Evolutionary conservation across 2,329 filamentous ascomycete genomes (phyloP).

Genomic region (Fusarium sp.): DNA sequence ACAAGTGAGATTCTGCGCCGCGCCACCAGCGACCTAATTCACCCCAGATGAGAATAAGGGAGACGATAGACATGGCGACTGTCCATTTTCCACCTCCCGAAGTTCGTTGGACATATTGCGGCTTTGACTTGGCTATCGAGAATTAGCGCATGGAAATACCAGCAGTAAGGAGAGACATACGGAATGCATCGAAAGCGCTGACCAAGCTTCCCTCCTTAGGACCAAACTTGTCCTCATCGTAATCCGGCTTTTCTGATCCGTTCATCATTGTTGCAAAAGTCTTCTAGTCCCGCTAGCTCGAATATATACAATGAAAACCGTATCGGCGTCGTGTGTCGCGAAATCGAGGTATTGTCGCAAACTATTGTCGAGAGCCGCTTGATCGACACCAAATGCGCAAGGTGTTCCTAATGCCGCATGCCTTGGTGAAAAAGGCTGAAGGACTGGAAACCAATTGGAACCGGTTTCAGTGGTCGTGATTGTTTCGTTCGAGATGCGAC

Average conservation of each 20-base stretch:
- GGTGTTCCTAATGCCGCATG: constrained; percentile 37
- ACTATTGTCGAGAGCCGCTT: constrained; percentile 17
- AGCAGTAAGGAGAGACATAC: constrained; percentile 62
- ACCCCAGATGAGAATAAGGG: constrained; percentile 77
- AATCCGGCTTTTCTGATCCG: constrained; percentile 73
- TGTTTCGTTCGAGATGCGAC: constrained; percentile 7
- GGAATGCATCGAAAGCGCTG: constrained; percentile 96
- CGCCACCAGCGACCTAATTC: constrained; percentile 87
- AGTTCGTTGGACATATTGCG: constrained; percentile 87
- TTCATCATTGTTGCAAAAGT: constrained; percentile 68
- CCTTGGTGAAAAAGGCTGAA: constrained; percentile 21
- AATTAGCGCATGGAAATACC: constrained; percentile 22
- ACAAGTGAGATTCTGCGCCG: constrained; percentile 87
- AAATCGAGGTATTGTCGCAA: constrained; percentile 24
- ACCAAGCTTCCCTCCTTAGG: constrained; percentile 74
- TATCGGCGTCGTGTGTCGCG: constrained; percentile 10
- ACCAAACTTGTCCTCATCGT: constrained; percentile 84
- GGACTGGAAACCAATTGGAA: constrained; percentile 23
- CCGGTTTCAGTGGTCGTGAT: constrained; percentile 14
- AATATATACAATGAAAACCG: constrained; percentile 17
- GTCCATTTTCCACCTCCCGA: constrained; percentile 95
- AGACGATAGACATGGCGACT: constrained; percentile 80
- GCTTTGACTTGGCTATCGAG: constrained; percentile 88
- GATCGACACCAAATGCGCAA: constrained; percentile 35
- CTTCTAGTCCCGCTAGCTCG: constrained; percentile 30